Base-by-base conservation (phyloP, 208 protist genomes). In the Leptomonas pyrrhocoris region DNA sequence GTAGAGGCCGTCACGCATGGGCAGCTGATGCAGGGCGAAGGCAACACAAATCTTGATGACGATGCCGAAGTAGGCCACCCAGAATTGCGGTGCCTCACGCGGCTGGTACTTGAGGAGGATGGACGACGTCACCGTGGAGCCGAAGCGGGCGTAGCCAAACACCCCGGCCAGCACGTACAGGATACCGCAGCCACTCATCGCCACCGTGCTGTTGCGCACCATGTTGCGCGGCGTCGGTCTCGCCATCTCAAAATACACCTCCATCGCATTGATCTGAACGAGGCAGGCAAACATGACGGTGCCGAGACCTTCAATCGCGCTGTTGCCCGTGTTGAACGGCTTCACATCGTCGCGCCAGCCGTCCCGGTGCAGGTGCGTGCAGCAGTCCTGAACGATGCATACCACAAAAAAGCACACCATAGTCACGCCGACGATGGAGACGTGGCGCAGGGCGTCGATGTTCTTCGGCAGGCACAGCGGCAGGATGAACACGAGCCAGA, bases 141-240 rank as follows among this genome's bases (percentile, higher is more conserved):
- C 86, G 74, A 94, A 96, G 62, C 85, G 76, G 21, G 63, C 34
- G 76, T 90, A 94, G 51, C 88, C 91, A 58, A 93, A 89, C 16
- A 94, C 43, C 25, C 88, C 89, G 27, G 84, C 78, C 30, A 91
- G 51, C n/a, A 85, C 58, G 78, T 96, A 94, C 1, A 96, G 58
- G 5, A 80, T 34, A 21, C 69, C 73, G 53, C 83, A 87, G 42
- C 81, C 31, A n/a, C 49, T 19, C 62, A 84, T 80, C 2, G 74
- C 81, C 0, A 87, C 23, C 15, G 55, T 62, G 25, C 56, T 67
- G 49, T 83, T 76, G 15, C 74, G 74, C 34, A 79, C 49, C 81
- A 92, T 92, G 18, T 77, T 73, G 19, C 59, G 55, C 6, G 79
- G 65, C 0, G 85, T 77, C 19, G 68, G 79, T 8, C 76, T 46